Evolutionary conservation across 371 early-diverging fungal species (phyloP), one percentile per base, ranked within the genome.

Genomic region (Zancudomyces culisetae): DNA sequence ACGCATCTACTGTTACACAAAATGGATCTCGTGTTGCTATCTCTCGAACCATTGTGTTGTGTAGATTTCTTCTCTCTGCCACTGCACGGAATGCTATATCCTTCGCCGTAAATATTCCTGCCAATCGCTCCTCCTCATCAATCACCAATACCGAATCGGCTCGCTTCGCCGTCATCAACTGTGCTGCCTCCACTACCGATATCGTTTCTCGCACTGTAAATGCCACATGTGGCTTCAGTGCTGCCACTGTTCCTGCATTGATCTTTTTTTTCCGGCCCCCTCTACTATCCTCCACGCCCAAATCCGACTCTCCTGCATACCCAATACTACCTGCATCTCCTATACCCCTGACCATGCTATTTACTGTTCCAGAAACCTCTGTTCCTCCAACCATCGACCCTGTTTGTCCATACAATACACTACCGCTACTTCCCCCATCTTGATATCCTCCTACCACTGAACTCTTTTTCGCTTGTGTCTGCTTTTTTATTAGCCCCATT

Each of bases 91-190:
- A 89, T 13, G 89, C 77, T 27, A 76, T 68, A 58, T 76, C 77
- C 61, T 76, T 76, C 49, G 85, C 88, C 1, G 97, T 97, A 60
- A 97, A 82, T 60, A 97, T 97, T 47, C 97, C 97, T 18, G 81
- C 75, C 53, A 97, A 73, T 52, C 86, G 85, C 57, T 90, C 87
- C 27, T 92, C 83, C 27, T 78, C 76, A 63, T 90, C 83, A n/a
- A 90, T 85, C 18, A 88, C 88, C 12, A 92, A 70, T 50, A 83
- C 87, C 59, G 91, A 90, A 64, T 96, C 94, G 19, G 85, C 80
- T n/a, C 94, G 74, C 66, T 90, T 93, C 29, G 95, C 95, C n/a
- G 97, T 91, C 95, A 96, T 93, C 42, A 91, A 73, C 67, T 89
- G 94, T 20, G 95, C 85, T 0, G 91, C 91, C 63, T 94, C 90